Evolutionary conservation across 768 basidiomycete genomes (phyloP), one percentile per base, ranked within the genome.

Genomic region (Dentipellis fragilis): DNA sequence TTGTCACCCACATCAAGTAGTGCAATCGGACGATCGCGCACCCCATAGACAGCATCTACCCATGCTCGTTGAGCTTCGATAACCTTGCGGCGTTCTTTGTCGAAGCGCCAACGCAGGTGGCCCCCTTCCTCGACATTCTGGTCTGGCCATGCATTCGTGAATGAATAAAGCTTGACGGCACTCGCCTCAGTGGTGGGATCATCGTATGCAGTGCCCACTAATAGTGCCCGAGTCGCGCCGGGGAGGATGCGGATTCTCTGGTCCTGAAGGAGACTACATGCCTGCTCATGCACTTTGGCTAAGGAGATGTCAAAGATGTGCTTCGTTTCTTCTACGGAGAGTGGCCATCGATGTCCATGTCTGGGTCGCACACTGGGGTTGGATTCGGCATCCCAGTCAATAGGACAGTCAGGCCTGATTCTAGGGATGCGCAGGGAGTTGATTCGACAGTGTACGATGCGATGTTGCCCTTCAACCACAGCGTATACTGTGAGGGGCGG

Each of bases 41-140:
- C 37, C 45, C 34, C 38, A 23, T 52, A 42, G 10, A 54, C 58
- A 2, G 36, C 49, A 38, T 61, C 52, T 7, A 59, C 52, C 59
- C 59, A 61, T 14, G 54, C 59, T 40, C 58, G 59, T 45, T 61
- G 58, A 10, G 50, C 51, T 58, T 55, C 58, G 10, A 54, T 58
- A 23, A 52, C 58, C 10, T 46, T 54, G n/a, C 54, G 54, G 9
- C 58, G 59, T 22, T 51, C 52, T 12, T 19, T 49, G 39, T 61
- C 59, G 39, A 58, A 54, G 17, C 54, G 57, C 57, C 59, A 60
- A n/a, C 54, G 58, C 45, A 54, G 19, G 10, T 48, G 48, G 3
- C 54, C 47, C 29, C 29, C 29, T 29, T 3, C 29, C 29, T 29
- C 29, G 3, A 29, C 6, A 12, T 19, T 37, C 11, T 54, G 50